Evolutionary conservation across 768 basidiomycete species (phyloP).

Genomic region (Hericium coralloides): DNA sequence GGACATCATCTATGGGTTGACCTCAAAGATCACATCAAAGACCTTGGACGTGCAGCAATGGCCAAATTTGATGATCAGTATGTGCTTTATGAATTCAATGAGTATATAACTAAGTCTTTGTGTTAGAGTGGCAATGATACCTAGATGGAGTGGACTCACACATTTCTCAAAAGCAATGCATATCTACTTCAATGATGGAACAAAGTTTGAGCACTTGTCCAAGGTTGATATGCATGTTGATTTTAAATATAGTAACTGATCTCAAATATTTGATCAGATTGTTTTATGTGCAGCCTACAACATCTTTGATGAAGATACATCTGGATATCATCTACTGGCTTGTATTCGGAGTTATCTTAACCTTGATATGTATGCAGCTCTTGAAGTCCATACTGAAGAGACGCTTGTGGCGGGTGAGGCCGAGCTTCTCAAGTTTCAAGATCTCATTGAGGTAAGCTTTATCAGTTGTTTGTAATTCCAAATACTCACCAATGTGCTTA

Average conservation of each 20-base stretch:
- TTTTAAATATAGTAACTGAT: not conserved
- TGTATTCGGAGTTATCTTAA: slow-evolving; percentile 24
- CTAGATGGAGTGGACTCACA: slow-evolving; percentile 27
- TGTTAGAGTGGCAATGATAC: slow-evolving; percentile 21
- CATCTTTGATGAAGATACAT: slow-evolving; percentile 11
- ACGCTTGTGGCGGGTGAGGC: slow-evolving; percentile 17
- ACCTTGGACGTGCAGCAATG: slow-evolving; percentile 6
- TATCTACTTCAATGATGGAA: slow-evolving; percentile 25
- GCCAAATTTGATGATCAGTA: slow-evolving; percentile 18
- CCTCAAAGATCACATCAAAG: slow-evolving; percentile 10
- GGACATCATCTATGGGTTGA: slow-evolving; percentile 3
- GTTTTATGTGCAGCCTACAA: slow-evolving; percentile 22
- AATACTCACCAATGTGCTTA: no score
- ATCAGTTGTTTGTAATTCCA: no score
- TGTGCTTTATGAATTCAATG: no score
- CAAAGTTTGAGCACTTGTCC: slow-evolving; percentile 27
- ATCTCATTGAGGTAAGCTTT: not conserved
- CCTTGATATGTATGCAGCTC: slow-evolving; percentile 20
- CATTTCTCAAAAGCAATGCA: slow-evolving; percentile 22
- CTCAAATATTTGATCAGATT: slow-evolving; percentile 12
- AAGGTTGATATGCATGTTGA: slow-evolving; percentile 19
- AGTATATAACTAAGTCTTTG: slow-evolving; percentile 1
- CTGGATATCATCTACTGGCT: slow-evolving; percentile 21
- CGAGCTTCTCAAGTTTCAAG: slow-evolving; percentile 5
- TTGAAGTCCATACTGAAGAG: slow-evolving; percentile 24